Conservation (phyloP, 805 yeast genomes). For the Saccharomycopsis sp. region DNA sequence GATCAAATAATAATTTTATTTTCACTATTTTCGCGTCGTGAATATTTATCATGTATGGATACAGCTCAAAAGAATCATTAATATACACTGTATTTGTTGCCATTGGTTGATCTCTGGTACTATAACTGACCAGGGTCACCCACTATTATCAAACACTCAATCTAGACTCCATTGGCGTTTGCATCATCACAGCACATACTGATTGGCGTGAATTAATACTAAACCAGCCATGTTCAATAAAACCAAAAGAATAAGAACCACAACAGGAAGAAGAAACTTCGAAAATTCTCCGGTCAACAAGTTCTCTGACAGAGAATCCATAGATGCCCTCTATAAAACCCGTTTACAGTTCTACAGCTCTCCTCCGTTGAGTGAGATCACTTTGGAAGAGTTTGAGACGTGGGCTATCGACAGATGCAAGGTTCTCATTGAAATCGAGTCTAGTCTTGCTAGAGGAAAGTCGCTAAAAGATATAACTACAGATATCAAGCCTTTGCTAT, state of each 20-base stretch:
- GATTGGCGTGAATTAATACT: no score
- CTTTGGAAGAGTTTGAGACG: slow-evolving; percentile 84
- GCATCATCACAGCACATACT: no score
- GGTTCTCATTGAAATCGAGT: slow-evolving; percentile 78
- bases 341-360: slow-evolving; percentile 66
- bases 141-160: no score
- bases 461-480: slow-evolving; percentile 57
- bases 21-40: background rate
- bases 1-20: background rate
- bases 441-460: slow-evolving; percentile 59
- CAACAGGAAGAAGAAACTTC: slow-evolving; percentile 67
- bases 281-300: slow-evolving; percentile 31
- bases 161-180: no score
- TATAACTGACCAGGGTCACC: no score
- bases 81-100: background rate
- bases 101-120: background rate
- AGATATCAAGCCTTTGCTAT: slow-evolving; percentile 57
- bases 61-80: no score
- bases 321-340: slow-evolving; percentile 40
- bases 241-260: slow-evolving; percentile 40
- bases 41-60: no score
- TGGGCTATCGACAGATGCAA: slow-evolving; percentile 94
- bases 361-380: slow-evolving; percentile 82
- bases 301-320: slow-evolving; percentile 26
- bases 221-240: slow-evolving; percentile 21